Evolutionary conservation across 768 basidiomycete species (phyloP).

Genomic region (Albatrellus ellisii): DNA sequence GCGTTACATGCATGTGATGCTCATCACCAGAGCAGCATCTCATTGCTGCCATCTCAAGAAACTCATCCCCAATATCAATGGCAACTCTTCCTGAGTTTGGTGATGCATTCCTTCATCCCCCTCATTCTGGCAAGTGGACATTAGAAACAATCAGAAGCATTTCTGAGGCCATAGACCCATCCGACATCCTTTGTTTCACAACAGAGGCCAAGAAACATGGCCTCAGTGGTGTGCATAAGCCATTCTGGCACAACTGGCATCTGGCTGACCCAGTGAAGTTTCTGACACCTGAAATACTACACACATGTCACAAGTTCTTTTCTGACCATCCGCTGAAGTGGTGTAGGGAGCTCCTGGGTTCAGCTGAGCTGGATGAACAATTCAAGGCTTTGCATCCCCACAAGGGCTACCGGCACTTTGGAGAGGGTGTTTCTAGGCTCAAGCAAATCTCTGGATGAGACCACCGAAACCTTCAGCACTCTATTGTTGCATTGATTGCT

Average conservation of each 20-base stretch:
- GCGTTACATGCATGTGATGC: no score
- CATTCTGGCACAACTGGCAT: conserved; percentile 1
- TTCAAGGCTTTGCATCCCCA: conserved; percentile 25
- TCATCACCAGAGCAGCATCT: background rate
- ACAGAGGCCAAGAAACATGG: background rate
- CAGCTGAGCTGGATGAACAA: conserved; percentile 23
- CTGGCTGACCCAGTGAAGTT: background rate
- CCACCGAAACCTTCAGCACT: conserved; percentile 24
- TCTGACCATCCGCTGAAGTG: conserved; percentile 29
- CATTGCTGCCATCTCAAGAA: background rate
- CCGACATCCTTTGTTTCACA: background rate
- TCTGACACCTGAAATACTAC: conserved; percentile 22
- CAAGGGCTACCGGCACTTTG: conserved; percentile 25
- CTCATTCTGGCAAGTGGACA: background rate
- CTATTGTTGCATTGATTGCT: conserved; percentile 24
- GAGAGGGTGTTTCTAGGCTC: conserved; percentile 24
- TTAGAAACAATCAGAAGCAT: background rate
- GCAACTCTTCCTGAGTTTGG: conserved; percentile 1
- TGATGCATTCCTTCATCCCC: conserved; percentile 1
- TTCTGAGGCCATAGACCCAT: background rate
- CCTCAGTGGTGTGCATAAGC: conserved; percentile 1
- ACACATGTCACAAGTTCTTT: conserved; percentile 25
- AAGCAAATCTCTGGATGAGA: conserved; percentile 31
- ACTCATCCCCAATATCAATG: background rate
- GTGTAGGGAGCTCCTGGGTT: conserved; percentile 22